phyloP scores from a whole-genome alignment of 2,329 filamentous ascomycete species.

The Neoscytalidium dimidiatum region DNA sequence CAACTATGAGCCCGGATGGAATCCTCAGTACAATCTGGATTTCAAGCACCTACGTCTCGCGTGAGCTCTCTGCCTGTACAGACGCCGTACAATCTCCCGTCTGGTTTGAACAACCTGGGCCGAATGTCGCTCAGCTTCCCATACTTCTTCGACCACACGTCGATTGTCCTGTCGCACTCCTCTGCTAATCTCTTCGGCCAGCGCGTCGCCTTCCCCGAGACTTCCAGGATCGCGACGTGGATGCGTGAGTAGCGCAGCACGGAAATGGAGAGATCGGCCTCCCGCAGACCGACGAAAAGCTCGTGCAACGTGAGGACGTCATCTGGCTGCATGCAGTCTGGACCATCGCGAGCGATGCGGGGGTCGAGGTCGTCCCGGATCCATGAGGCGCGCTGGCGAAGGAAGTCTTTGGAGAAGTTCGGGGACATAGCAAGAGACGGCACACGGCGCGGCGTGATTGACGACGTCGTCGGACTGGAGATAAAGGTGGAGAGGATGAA shows the following conservation, averaged over 20 bases:
- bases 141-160: constrained; percentile 41
- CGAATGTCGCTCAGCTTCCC: constrained; percentile 41
- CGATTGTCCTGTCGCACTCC: constrained; percentile 45
- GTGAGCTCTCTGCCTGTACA: constrained; percentile 40
- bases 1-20: background rate
- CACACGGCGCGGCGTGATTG: background rate
- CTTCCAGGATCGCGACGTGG: constrained; percentile 46
- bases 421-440: background rate
- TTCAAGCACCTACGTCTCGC: constrained; percentile 35
- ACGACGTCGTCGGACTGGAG: background rate
- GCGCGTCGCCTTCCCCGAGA: constrained; percentile 47
- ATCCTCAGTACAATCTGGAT: constrained; percentile 17
- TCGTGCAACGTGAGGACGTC: constrained; percentile 48
- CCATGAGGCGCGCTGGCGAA: constrained; percentile 43
- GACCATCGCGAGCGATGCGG: constrained; percentile 47
- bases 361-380: constrained; percentile 52
- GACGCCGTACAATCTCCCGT: constrained; percentile 46
- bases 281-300: constrained; percentile 31
- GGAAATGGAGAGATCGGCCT: constrained; percentile 29
- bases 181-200: constrained; percentile 50
- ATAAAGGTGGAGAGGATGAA: background rate
- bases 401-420: constrained; percentile 19
- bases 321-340: constrained; percentile 44
- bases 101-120: constrained; percentile 45
- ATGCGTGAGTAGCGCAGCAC: constrained; percentile 47